Evolutionary conservation across 176 grass and related monocot species (phyloP).

Genomic region (Oryza longistaminata): DNA sequence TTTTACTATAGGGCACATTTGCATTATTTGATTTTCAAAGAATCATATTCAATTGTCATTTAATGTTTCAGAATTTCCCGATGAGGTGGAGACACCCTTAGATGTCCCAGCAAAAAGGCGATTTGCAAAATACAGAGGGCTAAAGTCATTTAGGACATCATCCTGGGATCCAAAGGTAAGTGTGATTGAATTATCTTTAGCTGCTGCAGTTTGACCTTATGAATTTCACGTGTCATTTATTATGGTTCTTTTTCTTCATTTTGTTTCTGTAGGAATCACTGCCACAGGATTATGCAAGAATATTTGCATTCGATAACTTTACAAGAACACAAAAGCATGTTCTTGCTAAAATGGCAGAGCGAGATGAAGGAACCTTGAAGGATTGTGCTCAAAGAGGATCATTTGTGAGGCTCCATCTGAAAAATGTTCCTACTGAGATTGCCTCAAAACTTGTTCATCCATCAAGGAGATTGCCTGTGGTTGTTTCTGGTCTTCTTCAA

Average conservation of each 20-base stretch:
- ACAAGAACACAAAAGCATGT: slow-evolving; percentile 78
- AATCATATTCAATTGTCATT: slow-evolving; percentile 3
- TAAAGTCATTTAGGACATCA: slow-evolving; percentile 95
- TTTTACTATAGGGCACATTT: background rate
- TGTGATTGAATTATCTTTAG: slow-evolving; percentile 26
- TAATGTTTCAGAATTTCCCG: slow-evolving; percentile 84
- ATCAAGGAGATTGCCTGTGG: slow-evolving; percentile 61
- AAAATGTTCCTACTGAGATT: slow-evolving; percentile 61
- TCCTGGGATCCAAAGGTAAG: slow-evolving; percentile 91
- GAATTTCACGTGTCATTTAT: slow-evolving; percentile 33
- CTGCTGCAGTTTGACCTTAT: slow-evolving; percentile 12
- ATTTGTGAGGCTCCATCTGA: slow-evolving; percentile 77
- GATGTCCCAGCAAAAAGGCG: slow-evolving; percentile 84
- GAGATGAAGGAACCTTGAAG: slow-evolving; percentile 49
- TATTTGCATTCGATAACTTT: slow-evolving; percentile 97
- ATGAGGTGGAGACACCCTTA: slow-evolving; percentile 96
- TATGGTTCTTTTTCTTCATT: slow-evolving; percentile 33
- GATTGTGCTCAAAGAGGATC: slow-evolving; percentile 67
- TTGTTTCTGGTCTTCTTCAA: slow-evolving; percentile 73
- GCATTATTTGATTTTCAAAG: slow-evolving; percentile 15
- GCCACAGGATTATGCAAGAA: slow-evolving; percentile 80
- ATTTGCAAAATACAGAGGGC: slow-evolving; percentile 93
- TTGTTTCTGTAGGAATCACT: slow-evolving; percentile 82
- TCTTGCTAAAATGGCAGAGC: slow-evolving; percentile 52
- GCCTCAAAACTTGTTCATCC: slow-evolving; percentile 64